Conservation (phyloP, 139 green algal genomes). For the Coelastrella sp. region DNA sequence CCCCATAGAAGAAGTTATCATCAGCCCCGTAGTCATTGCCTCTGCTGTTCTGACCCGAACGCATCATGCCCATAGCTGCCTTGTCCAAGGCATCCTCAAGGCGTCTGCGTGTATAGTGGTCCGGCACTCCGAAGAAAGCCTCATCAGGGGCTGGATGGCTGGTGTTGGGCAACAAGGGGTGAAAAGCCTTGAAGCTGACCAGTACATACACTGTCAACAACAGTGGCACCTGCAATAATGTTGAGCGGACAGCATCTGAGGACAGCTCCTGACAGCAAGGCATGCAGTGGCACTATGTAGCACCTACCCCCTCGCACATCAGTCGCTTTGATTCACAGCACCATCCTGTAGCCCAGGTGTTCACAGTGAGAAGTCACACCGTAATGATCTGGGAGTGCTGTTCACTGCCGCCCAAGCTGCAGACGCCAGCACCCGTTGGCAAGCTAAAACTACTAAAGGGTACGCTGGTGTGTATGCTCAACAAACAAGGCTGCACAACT, state of each 20-base stretch:
- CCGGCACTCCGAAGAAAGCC: slow-evolving; percentile 28
- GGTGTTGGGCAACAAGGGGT: neutral
- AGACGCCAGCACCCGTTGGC: too few relatives aligned
- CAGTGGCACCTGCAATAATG: slow-evolving; percentile 65
- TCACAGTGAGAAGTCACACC: too few relatives aligned
- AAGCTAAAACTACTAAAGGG: too few relatives aligned
- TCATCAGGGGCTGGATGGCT: neutral
- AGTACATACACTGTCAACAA: slow-evolving; percentile 80
- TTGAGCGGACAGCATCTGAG: neutral
- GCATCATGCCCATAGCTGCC: slow-evolving; percentile 43
- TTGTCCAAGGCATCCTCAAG: slow-evolving; percentile 44
- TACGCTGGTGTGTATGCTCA: too few relatives aligned
- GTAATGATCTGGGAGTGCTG: too few relatives aligned
- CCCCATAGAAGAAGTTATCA: slow-evolving; percentile 9
- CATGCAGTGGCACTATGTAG: too few relatives aligned
- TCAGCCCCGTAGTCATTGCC: neutral
- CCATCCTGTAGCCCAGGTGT: too few relatives aligned
- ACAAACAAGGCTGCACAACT: too few relatives aligned
- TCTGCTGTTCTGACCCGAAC: neutral
- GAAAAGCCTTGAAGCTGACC: slow-evolving; percentile 70
- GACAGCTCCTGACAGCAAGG: too few relatives aligned
- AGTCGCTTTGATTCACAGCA: too few relatives aligned
- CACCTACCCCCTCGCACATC: too few relatives aligned
- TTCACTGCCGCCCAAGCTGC: too few relatives aligned
- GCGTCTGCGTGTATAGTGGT: slow-evolving; percentile 43